Percentiles rank a stretch among this genome's conserved stretches.
phyloP scores from a whole-genome alignment of 305 asterid species.

The Nicotiana rustica region DNA sequence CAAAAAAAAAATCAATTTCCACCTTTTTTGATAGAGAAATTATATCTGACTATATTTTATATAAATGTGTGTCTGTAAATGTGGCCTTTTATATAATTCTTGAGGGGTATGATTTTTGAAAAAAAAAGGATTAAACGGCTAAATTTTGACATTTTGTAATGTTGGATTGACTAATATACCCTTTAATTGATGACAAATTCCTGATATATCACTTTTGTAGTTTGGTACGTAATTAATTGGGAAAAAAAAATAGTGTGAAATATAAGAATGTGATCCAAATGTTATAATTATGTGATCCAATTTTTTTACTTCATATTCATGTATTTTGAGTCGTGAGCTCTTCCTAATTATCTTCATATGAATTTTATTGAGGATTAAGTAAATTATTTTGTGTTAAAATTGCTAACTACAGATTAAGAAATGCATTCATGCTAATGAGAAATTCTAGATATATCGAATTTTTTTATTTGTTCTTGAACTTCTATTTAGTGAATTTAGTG shows the following conservation, averaged over 20 bases:
- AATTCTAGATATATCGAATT: no score
- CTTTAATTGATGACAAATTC: not conserved
- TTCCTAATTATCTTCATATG: not conserved
- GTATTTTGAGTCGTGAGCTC: no score
- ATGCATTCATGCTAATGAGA: no score
- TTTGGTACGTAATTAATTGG: not conserved
- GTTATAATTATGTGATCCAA: no score
- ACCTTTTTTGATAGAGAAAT: not conserved
- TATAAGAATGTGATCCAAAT: not conserved
- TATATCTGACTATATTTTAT: not conserved
- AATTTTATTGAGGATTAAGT: no score
- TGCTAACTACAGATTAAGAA: no score
- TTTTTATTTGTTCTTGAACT: no score
- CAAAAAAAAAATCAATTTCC: not conserved
- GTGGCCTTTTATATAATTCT: conserved; percentile 36
- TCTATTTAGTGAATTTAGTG: no score
- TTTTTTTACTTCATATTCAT: not conserved
- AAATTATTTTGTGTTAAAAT: no score
- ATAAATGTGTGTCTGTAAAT: not conserved
- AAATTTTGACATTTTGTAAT: conserved; percentile 33
- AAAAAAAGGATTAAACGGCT: conserved; percentile 51
- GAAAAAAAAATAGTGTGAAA: not conserved
- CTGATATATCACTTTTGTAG: not conserved
- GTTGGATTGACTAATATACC: not conserved
- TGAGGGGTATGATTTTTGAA: conserved; percentile 43